phyloP scores from a whole-genome alignment of 2,329 filamentous ascomycete species.

The Didymellaceae sp. region DNA sequence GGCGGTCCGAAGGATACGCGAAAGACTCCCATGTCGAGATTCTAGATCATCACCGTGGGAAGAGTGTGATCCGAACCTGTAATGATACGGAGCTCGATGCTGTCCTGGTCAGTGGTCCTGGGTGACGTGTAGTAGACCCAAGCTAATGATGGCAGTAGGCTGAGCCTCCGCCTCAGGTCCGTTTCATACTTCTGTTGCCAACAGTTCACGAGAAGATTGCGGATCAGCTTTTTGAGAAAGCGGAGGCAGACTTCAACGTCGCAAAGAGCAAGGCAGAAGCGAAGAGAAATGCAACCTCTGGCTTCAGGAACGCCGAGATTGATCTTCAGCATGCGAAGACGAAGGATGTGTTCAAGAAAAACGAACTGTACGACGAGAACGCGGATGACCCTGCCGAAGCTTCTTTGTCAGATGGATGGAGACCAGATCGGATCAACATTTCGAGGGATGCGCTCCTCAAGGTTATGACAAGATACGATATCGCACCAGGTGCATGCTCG shows the following conservation, averaged over 20 bases:
- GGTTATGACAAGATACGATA: slow-evolving; percentile 14
- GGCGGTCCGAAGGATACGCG: slow-evolving; percentile 17
- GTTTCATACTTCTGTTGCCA: slow-evolving; percentile 13
- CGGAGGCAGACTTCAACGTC: neutral
- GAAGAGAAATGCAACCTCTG: neutral
- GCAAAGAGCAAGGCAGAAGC: neutral
- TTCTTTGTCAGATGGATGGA: neutral
- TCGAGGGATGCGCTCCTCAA: slow-evolving; percentile 8
- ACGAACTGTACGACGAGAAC: slow-evolving; percentile 9
- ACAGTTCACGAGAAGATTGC: slow-evolving; percentile 17
- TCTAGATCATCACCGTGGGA: slow-evolving; percentile 11
- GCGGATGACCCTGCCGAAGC: slow-evolving; percentile 8
- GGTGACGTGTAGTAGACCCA: too few relatives aligned
- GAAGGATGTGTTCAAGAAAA: slow-evolving; percentile 6
- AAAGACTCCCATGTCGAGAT: slow-evolving; percentile 2
- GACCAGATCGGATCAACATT: slow-evolving; percentile 9
- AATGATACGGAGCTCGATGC: slow-evolving; percentile 10
- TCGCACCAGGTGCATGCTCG: slow-evolving; percentile 11
- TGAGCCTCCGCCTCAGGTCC: slow-evolving; percentile 7
- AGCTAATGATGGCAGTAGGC: neutral
- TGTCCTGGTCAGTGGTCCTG: neutral
- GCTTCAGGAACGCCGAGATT: neutral
- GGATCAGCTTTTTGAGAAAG: neutral
- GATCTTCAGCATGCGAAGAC: neutral
- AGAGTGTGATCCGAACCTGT: neutral